Conservation (phyloP, 2,329 filamentous ascomycete species). For the Botrytis paeoniae region DNA sequence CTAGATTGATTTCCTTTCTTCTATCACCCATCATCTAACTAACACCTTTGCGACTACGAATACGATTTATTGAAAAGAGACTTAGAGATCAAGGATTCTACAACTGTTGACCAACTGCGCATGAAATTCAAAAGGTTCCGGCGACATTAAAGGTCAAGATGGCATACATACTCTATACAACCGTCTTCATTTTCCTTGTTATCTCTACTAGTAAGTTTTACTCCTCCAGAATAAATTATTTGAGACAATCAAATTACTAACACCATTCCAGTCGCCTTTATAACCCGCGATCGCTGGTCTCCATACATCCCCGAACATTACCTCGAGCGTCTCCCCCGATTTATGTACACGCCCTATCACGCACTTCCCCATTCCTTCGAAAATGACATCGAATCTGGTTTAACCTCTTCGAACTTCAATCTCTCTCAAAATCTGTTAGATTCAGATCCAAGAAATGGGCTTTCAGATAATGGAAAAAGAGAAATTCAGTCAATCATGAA, state of each 20-base stretch:
- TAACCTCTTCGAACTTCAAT: slow-evolving; percentile 81
- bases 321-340: slow-evolving; percentile 48
- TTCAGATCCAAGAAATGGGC: slow-evolving; percentile 73
- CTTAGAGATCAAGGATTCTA: not conserved
- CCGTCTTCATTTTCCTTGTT: slow-evolving; percentile 69
- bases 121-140: not conserved
- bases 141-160: slow-evolving; percentile 46
- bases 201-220: slow-evolving; percentile 61
- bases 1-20: not conserved
- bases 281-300: slow-evolving; percentile 77
- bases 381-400: slow-evolving; percentile 81
- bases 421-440: slow-evolving; percentile 74
- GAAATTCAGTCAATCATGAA: slow-evolving; percentile 92
- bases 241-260: slow-evolving; percentile 20
- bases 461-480: slow-evolving; percentile 76
- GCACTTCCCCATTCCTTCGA: slow-evolving; percentile 75
- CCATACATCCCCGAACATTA: slow-evolving; percentile 48
- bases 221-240: slow-evolving; percentile 19
- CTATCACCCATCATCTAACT: not conserved
- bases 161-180: slow-evolving; percentile 76
- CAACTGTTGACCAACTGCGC: not conserved
- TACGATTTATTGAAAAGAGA: not conserved
- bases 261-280: slow-evolving; percentile 60
- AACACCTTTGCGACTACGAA: not conserved
- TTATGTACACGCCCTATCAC: slow-evolving; percentile 65